phyloP scores from a whole-genome alignment of 2,329 filamentous ascomycete genomes.

The Clonostachys chloroleuca region DNA sequence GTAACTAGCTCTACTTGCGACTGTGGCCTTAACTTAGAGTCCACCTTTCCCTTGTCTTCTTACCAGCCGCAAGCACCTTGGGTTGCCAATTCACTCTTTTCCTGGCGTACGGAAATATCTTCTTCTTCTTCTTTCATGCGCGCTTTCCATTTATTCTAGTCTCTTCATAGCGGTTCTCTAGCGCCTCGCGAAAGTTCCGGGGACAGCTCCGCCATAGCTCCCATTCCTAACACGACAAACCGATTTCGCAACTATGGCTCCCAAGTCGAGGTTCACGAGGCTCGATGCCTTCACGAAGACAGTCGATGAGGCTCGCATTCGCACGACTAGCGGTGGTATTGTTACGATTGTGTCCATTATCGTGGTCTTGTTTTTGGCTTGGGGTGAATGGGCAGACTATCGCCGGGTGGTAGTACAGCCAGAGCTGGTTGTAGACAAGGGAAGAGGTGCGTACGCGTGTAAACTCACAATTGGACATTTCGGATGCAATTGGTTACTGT shows the following conservation, averaged over 20 bases:
- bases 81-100: no score
- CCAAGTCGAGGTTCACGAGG: slow-evolving; percentile 91
- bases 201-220: no score
- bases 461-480: slow-evolving; percentile 1
- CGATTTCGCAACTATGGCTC: slow-evolving; percentile 56
- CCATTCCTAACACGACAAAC: not conserved
- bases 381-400: slow-evolving; percentile 97
- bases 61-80: not conserved
- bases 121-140: not conserved
- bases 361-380: slow-evolving; percentile 81
- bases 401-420: slow-evolving; percentile 80
- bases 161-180: not conserved
- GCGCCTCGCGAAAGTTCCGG: no score
- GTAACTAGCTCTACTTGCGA: slow-evolving; percentile 18
- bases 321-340: slow-evolving; percentile 91
- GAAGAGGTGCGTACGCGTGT: slow-evolving; percentile 61
- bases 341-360: slow-evolving; percentile 90
- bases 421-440: slow-evolving; percentile 94
- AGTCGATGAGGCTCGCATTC: slow-evolving; percentile 93
- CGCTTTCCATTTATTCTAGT: not conserved
- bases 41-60: not conserved
- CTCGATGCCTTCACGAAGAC: slow-evolving; percentile 99
- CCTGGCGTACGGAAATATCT: not conserved
- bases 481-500: no score
- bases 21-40: slow-evolving; percentile 23